phyloP scores from a whole-genome alignment of 768 basidiomycete species.

The Pleurotus djamor region DNA sequence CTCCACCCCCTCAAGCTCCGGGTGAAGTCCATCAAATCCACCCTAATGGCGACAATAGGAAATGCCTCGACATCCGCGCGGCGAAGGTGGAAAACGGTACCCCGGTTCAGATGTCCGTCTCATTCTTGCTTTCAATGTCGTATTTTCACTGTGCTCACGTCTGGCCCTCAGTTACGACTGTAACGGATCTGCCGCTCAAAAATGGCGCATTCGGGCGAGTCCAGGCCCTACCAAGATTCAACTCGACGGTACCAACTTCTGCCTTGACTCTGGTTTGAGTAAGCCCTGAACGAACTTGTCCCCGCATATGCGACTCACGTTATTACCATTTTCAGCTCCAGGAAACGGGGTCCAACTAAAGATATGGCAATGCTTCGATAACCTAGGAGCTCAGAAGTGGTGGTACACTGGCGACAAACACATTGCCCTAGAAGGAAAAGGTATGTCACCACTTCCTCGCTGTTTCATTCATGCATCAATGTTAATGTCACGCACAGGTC shows the following conservation, averaged over 20 bases:
- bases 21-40: slow-evolving; percentile 3
- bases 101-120: slow-evolving; percentile 3
- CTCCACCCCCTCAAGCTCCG: no score
- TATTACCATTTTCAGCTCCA: background rate
- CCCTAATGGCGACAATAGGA: slow-evolving; percentile 3
- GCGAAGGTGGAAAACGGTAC: background rate
- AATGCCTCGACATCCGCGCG: slow-evolving; percentile 4
- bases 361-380: slow-evolving; percentile 5
- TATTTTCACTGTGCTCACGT: background rate
- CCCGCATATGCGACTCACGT: background rate
- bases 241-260: slow-evolving; percentile 5
- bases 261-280: slow-evolving; percentile 2
- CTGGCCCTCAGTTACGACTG: background rate
- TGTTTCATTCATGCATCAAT: background rate
- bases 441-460: background rate
- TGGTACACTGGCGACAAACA: slow-evolving; percentile 6
- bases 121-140: no score
- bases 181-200: slow-evolving; percentile 3
- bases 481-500: background rate
- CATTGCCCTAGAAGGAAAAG: slow-evolving; percentile 5
- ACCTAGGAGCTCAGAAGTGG: slow-evolving; percentile 3
- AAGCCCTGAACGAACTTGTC: background rate
- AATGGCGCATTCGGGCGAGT: background rate
- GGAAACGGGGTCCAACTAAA: slow-evolving; percentile 2
- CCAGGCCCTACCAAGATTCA: slow-evolving; percentile 3